phyloP scores from a whole-genome alignment of 176 grass and related monocot genomes.

The Thalia dealbata region DNA sequence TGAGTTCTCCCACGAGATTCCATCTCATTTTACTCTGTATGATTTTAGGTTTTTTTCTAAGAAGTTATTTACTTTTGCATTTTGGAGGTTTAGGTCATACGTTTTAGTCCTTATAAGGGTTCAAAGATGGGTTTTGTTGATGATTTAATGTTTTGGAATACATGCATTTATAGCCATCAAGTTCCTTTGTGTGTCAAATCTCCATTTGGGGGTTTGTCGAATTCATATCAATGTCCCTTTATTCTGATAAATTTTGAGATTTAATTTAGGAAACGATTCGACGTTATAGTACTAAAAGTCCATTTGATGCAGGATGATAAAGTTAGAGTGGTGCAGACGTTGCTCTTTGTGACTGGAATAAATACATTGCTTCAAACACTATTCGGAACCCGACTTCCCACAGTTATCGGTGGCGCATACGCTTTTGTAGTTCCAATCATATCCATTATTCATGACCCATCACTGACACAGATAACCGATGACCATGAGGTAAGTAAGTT shows the following conservation, averaged over 20 bases:
- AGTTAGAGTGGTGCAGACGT: constrained; percentile 82
- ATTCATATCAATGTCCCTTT: background rate
- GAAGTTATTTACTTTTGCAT: background rate
- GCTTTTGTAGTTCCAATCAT: constrained; percentile 77
- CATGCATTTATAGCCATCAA: too few relatives aligned
- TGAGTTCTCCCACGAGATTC: background rate
- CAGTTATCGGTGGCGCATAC: constrained; percentile 78
- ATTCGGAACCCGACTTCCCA: constrained; percentile 84
- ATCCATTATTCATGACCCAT: constrained; percentile 72
- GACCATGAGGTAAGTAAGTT: constrained; percentile 65
- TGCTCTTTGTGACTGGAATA: constrained; percentile 95
- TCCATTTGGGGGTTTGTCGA: too few relatives aligned
- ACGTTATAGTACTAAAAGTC: background rate
- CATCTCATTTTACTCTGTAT: constrained; percentile 2
- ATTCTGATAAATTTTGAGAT: background rate
- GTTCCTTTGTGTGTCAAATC: too few relatives aligned
- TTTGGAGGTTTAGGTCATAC: too few relatives aligned
- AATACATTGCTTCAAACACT: constrained; percentile 91
- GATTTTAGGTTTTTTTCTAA: background rate
- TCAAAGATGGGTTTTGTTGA: too few relatives aligned
- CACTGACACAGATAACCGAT: constrained; percentile 41
- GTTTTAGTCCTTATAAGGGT: too few relatives aligned
- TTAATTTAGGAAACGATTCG: background rate
- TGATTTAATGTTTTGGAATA: too few relatives aligned
- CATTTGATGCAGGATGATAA: constrained; percentile 61